Percentiles rank a stretch among this genome's conserved stretches.
These are phyloP conservation scores for Penicillium sp. DNA, from an alignment of 2,329 filamentous ascomycete species.

Conservation along the genomic window DNA sequence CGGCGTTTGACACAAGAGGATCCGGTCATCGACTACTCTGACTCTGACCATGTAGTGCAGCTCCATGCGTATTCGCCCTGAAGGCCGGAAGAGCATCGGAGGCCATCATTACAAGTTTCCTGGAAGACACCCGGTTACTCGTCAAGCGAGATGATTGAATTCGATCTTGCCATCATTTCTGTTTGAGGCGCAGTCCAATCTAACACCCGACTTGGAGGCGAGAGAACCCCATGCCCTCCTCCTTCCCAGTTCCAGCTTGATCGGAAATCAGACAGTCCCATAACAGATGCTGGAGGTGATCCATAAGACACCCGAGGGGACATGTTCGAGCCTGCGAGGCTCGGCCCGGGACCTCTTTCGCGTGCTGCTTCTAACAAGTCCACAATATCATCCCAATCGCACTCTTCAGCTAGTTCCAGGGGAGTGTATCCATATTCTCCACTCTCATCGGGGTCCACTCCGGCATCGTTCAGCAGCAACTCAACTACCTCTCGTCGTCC, in stretches of 20 bases:
- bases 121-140: neutral
- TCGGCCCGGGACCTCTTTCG: neutral
- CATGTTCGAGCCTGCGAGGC: neutral
- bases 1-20: no score
- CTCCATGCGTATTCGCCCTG: no score
- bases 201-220: neutral
- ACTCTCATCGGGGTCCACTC: slow-evolving; percentile 2
- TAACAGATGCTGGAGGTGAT: neutral
- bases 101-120: neutral
- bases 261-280: neutral
- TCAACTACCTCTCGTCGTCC: neutral
- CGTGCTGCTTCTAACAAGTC: slow-evolving; percentile 1
- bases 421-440: slow-evolving; percentile 6
- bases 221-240: neutral
- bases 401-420: slow-evolving; percentile 5
- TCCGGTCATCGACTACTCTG: no score
- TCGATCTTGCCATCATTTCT: neutral
- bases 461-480: slow-evolving; percentile 4
- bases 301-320: neutral
- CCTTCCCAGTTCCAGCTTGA: neutral
- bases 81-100: no score
- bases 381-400: slow-evolving; percentile 10
- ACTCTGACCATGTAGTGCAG: no score
- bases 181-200: neutral
- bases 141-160: neutral